phyloP scores from a whole-genome alignment of 2,329 filamentous ascomycete species.

The Phaeosphaeria sp. region DNA sequence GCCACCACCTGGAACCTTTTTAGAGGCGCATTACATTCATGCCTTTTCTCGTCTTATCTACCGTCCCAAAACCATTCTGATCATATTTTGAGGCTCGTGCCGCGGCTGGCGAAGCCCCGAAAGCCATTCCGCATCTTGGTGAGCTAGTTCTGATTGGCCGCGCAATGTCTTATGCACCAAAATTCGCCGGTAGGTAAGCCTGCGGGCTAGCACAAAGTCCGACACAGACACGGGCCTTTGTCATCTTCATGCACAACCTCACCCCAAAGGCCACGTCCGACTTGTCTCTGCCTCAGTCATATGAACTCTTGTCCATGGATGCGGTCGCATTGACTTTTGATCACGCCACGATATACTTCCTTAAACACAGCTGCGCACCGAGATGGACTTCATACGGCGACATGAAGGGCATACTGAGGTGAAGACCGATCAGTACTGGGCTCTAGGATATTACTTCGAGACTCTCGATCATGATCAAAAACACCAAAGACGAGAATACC shows the following conservation, averaged over 20 bases:
- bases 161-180: not conserved
- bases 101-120: too few relatives aligned
- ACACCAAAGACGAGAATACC: conserved; percentile 56
- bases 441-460: conserved; percentile 60
- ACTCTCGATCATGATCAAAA: conserved; percentile 58
- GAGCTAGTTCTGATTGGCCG: conserved; percentile 23
- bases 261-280: not conserved
- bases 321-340: not conserved
- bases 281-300: not conserved
- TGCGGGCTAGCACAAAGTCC: not conserved
- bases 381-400: conserved; percentile 25
- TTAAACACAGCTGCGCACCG: not conserved
- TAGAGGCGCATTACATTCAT: conserved; percentile 21
- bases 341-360: too few relatives aligned
- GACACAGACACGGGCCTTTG: not conserved
- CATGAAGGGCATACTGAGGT: conserved; percentile 34
- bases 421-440: conserved; percentile 33
- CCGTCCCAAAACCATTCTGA: not conserved
- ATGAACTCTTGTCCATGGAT: not conserved
- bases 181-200: conserved; percentile 3
- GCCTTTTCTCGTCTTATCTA: not conserved
- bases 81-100: not conserved
- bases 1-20: conserved; percentile 5
- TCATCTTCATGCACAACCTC: conserved; percentile 18
- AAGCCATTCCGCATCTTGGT: conserved; percentile 1